Base-by-base conservation (phyloP, 164 flowering plant genomes). In the Malania oleifera region DNA sequence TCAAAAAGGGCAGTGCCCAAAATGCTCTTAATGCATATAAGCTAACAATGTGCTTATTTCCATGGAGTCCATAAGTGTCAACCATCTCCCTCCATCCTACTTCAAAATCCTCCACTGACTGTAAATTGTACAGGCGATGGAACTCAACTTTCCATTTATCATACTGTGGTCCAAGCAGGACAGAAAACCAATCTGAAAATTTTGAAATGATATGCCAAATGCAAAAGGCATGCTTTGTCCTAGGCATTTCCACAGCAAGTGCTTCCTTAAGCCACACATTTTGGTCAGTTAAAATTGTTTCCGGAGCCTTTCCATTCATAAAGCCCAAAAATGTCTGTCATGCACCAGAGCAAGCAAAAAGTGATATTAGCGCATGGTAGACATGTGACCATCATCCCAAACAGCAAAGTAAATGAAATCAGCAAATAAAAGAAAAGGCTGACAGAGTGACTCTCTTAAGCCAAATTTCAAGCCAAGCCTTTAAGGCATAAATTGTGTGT, bases 251-350 rank as follows among this genome's bases (percentile, higher is more conserved):
- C 34, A 40, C 44, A 11, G 84, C 79, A 70, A 86, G 55, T 7
- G 95, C 91, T 46, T 89, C 95, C 74, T 83, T 86, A 17, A 89
- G 82, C 85, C 89, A 83, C 70, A 79, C 71, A 66, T 86, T 83
- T 65, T 85, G 88, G 71, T 86, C 91, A 17, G 96, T 83, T 68
- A 85, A 69, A 48, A 89, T 71, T 45, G 91, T 80, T 60, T 76
- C 75, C 43, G 96, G 93, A 66, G 85, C 76, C 65, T 89, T 89
- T 35, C 86, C 88, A 46, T 74, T 82, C 88, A 84, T 79, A 67
- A 85, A 89, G 57, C 72, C 74, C 72, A 82, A 58, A 63, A 89
- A 85, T 31, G 84, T 70, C 96, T 84, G 80, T 51, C 31, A 59
- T 23, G 43, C 27, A 62, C 10, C 54, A 26, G 41, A n/a, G 43